These are phyloP conservation scores for Dictyostelium citrinum DNA, from an alignment of 78 protist species.

Conservation along the genomic window DNA sequence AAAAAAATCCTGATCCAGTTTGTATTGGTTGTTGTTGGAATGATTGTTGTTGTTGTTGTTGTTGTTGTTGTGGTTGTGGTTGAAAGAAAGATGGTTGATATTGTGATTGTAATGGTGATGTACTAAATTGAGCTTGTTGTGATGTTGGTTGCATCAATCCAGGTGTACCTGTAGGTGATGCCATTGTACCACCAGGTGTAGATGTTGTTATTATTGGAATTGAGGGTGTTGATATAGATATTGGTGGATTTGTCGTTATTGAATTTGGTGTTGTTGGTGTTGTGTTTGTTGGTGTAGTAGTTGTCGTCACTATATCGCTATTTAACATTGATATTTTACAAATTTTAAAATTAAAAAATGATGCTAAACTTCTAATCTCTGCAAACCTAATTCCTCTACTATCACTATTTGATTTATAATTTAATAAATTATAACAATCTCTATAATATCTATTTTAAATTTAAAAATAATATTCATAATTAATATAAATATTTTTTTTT, in stretches of 20 bases:
- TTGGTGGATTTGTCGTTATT: background rate
- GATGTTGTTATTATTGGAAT: background rate
- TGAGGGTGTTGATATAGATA: background rate
- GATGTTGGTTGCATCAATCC: background rate
- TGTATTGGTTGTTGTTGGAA: background rate
- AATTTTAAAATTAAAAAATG: slow-evolving; percentile 51
- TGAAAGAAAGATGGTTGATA: background rate
- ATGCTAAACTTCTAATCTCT: slow-evolving; percentile 58
- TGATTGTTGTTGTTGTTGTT: too few species aligned
- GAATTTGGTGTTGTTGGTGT: background rate
- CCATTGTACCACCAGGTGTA: background rate
- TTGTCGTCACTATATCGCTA: background rate
- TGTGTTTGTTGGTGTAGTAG: too few species aligned
- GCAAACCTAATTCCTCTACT: slow-evolving; percentile 34
- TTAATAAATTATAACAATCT: slow-evolving; percentile 57
- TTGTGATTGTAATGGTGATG: background rate
- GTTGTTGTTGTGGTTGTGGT: background rate
- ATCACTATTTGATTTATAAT: slow-evolving; percentile 37
- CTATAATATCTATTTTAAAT: slow-evolving; percentile 14
- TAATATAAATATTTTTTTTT: background rate
- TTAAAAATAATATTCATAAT: background rate
- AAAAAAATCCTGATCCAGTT: background rate
- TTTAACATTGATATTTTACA: slow-evolving; percentile 1
- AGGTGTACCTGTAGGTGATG: background rate
- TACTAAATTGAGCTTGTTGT: background rate